Evolutionary conservation across 345 rosid species (phyloP).

Genomic region (Bretschneidera sinensis): DNA sequence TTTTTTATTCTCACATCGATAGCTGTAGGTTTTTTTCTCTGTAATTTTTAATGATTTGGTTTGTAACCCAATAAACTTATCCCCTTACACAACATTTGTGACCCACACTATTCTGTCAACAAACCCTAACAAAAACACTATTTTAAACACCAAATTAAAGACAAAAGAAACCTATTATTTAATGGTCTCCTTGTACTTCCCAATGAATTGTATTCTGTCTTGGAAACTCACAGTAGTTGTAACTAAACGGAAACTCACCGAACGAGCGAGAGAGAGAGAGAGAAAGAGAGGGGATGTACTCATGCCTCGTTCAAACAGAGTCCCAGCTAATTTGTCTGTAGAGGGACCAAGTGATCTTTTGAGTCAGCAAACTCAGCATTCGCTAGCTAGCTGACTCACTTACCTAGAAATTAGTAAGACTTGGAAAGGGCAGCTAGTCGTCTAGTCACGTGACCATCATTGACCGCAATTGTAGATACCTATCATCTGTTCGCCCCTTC

Average conservation of each 20-base stretch:
- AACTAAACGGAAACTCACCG: slow-evolving; percentile 21
- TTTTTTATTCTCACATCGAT: slow-evolving; percentile 18
- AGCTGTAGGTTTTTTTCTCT: slow-evolving; percentile 4
- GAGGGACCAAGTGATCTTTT: slow-evolving; percentile 17
- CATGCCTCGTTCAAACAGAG: slow-evolving; percentile 22
- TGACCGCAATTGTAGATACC: slow-evolving; percentile 25
- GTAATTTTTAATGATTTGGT: neutral
- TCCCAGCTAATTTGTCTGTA: neutral
- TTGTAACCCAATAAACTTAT: slow-evolving; percentile 17
- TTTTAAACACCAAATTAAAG: neutral
- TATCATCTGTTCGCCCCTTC: neutral
- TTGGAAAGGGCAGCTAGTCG: neutral
- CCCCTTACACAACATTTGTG: slow-evolving; percentile 19
- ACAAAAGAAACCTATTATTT: too few relatives aligned
- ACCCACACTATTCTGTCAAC: slow-evolving; percentile 21
- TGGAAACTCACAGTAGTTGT: slow-evolving; percentile 28
- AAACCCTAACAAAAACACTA: too few relatives aligned
- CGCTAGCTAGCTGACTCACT: too few relatives aligned
- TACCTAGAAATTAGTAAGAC: neutral
- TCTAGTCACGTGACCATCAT: slow-evolving; percentile 42
- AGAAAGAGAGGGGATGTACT: slow-evolving; percentile 11
- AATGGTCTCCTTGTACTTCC: slow-evolving; percentile 15
- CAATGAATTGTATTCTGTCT: slow-evolving; percentile 30
- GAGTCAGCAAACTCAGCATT: slow-evolving; percentile 19
- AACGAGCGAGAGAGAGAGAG: slow-evolving; percentile 14